A percentile compares a stretch with the other conserved stretches of the same genome.
Conservation (phyloP, 306 rosid species). For the Gleditsia sinensis region DNA sequence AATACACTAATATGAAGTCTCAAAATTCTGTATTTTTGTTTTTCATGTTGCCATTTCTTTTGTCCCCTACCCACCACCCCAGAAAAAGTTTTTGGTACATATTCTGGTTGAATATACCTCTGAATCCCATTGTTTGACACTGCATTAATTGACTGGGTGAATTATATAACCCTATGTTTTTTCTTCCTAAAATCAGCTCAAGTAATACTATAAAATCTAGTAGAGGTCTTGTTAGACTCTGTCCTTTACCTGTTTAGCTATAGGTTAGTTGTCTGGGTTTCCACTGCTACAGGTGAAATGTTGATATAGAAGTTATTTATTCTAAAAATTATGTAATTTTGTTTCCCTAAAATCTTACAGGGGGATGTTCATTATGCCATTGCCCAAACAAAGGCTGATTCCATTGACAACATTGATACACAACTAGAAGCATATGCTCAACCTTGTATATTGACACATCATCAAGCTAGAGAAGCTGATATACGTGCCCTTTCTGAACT, state of each 20-base stretch:
- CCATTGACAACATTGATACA: slow-evolving; percentile 36
- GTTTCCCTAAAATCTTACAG: slow-evolving; percentile 32
- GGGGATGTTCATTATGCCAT: slow-evolving; percentile 34
- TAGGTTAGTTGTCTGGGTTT: neutral
- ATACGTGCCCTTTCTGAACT: slow-evolving; percentile 54
- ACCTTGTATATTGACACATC: slow-evolving; percentile 37
- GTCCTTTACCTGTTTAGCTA: neutral
- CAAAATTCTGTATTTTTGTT: neutral
- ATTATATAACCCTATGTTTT: neutral
- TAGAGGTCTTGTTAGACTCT: neutral
- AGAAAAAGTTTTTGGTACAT: slow-evolving; percentile 16
- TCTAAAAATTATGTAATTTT: neutral
- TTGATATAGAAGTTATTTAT: neutral
- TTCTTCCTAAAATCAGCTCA: neutral
- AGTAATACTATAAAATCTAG: neutral
- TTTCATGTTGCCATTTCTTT: slow-evolving; percentile 4
- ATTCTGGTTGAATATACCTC: slow-evolving; percentile 2
- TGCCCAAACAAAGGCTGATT: slow-evolving; percentile 41
- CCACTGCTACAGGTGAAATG: neutral
- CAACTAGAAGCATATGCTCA: slow-evolving; percentile 39
- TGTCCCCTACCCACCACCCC: neutral
- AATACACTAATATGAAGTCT: neutral
- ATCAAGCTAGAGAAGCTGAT: slow-evolving; percentile 66
- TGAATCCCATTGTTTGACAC: neutral
- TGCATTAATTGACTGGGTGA: slow-evolving; percentile 18